Percentiles rank a stretch among this genome's conserved stretches.
These are phyloP conservation scores for Brasilioporus rufonigricans DNA, from an alignment of 768 basidiomycete genomes.

Conservation along the genomic window DNA sequence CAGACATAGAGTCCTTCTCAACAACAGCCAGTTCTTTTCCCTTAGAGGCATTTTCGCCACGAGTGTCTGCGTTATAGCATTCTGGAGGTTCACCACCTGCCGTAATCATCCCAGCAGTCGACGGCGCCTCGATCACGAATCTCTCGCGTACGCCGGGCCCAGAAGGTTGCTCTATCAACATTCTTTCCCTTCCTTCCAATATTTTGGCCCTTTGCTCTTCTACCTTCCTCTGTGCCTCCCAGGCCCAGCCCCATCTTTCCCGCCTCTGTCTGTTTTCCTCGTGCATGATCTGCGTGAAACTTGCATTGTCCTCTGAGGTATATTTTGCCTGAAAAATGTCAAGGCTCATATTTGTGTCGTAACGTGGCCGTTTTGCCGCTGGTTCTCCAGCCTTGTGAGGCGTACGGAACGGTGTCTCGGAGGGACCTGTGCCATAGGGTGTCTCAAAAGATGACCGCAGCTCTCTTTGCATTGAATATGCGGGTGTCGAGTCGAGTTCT, in stretches of 20 bases:
- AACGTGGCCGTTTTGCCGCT: conserved; percentile 54
- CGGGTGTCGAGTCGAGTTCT: conserved; percentile 56
- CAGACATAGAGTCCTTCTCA: conserved; percentile 27
- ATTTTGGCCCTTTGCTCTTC: conserved; percentile 63
- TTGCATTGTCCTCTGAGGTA: conserved; percentile 97
- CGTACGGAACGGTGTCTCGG: conserved; percentile 65
- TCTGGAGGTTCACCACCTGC: conserved; percentile 20
- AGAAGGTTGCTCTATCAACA: conserved; percentile 67
- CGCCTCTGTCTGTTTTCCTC: conserved; percentile 82
- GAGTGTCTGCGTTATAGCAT: conserved; percentile 2
- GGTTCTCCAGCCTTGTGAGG: conserved; percentile 41
- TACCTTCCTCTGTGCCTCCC: conserved; percentile 84
- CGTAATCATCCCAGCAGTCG: conserved; percentile 52
- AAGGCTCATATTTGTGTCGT: conserved; percentile 62
- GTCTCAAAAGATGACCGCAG: conserved; percentile 58
- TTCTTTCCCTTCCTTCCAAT: conserved; percentile 63
- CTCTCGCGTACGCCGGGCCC: conserved; percentile 66
- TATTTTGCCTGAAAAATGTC: conserved; percentile 89
- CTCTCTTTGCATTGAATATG: conserved; percentile 26
- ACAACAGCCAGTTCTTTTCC: conserved; percentile 22
- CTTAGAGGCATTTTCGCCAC: conserved; percentile 25
- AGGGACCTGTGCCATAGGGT: conserved; percentile 56
- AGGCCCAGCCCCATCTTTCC: conserved; percentile 90
- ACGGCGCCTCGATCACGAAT: conserved; percentile 61
- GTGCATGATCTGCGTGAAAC: conserved; percentile 89